Evolutionary conservation across 73 alveolate species (phyloP).

Genomic region (Symbiodinium natans): DNA sequence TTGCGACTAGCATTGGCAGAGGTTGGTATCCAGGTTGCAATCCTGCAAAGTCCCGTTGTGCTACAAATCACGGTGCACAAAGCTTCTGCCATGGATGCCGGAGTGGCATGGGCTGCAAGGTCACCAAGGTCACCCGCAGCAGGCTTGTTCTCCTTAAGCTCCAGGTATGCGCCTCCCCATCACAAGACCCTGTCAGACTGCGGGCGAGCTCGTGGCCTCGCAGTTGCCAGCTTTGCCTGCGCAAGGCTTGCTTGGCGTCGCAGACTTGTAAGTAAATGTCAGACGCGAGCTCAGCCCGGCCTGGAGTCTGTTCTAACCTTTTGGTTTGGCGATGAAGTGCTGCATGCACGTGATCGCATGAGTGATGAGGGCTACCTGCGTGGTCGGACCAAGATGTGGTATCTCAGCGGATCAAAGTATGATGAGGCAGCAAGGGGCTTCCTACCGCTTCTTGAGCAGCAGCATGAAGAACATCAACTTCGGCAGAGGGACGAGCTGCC

Average conservation of each 20-base stretch:
- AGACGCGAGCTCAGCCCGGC: neutral
- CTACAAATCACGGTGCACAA: neutral
- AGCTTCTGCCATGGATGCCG: neutral
- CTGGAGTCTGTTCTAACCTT: constrained; percentile 16
- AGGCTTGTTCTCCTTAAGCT: too few species aligned
- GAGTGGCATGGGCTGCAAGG: neutral
- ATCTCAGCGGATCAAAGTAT: constrained; percentile 3
- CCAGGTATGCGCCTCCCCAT: too few species aligned
- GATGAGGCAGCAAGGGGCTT: constrained; percentile 15
- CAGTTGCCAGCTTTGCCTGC: neutral
- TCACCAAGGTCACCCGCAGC: too few species aligned
- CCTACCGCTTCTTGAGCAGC: constrained; percentile 11
- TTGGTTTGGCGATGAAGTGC: constrained; percentile 64
- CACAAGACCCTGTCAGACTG: too few species aligned
- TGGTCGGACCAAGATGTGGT: constrained; percentile 69
- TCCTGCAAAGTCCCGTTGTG: neutral
- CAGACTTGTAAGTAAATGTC: neutral
- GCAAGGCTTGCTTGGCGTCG: neutral
- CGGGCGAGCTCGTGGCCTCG: neutral
- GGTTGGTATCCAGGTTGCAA: too few species aligned
- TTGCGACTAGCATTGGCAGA: too few species aligned
- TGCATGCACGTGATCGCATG: neutral
- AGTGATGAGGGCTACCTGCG: constrained; percentile 45
- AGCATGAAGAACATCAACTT: neutral
- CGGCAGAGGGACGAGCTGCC: neutral